phyloP scores from a whole-genome alignment of 1,139 yeast genomes.

The Eremothecium coryli region DNA sequence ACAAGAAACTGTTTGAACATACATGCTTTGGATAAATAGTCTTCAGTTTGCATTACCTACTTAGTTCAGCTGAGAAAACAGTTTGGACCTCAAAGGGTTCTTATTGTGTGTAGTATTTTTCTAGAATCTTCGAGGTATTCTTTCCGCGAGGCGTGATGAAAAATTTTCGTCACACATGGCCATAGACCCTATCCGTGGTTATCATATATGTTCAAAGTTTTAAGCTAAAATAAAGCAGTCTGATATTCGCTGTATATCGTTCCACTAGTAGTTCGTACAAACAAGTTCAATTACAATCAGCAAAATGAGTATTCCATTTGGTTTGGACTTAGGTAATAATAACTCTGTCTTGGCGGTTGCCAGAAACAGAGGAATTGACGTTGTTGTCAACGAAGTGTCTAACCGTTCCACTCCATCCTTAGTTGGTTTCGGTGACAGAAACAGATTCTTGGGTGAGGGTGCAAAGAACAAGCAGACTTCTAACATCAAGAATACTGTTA shows the following conservation, averaged over 20 bases:
- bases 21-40: too few relatives aligned
- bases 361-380: slow-evolving; percentile 96
- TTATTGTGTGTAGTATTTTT: background rate
- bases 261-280: too few relatives aligned
- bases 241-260: too few relatives aligned
- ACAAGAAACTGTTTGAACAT: slow-evolving; percentile 18
- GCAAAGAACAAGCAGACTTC: slow-evolving; percentile 96
- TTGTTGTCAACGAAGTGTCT: slow-evolving; percentile 96
- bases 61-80: too few relatives aligned
- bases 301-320: slow-evolving; percentile 81
- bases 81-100: background rate
- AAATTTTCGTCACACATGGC: background rate
- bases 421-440: slow-evolving; percentile 85
- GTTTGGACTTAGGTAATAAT: slow-evolving; percentile 96
- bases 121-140: background rate
- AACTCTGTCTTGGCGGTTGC: slow-evolving; percentile 95
- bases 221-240: too few relatives aligned
- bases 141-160: background rate
- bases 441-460: slow-evolving; percentile 87
- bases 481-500: slow-evolving; percentile 91
- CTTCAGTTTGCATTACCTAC: too few relatives aligned
- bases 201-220: too few relatives aligned
- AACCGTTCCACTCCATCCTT: slow-evolving; percentile 94
- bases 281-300: too few relatives aligned
- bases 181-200: too few relatives aligned